Evolutionary conservation across 2,329 filamentous ascomycete species (phyloP).

Genomic region (Chaetomium globosum): DNA sequence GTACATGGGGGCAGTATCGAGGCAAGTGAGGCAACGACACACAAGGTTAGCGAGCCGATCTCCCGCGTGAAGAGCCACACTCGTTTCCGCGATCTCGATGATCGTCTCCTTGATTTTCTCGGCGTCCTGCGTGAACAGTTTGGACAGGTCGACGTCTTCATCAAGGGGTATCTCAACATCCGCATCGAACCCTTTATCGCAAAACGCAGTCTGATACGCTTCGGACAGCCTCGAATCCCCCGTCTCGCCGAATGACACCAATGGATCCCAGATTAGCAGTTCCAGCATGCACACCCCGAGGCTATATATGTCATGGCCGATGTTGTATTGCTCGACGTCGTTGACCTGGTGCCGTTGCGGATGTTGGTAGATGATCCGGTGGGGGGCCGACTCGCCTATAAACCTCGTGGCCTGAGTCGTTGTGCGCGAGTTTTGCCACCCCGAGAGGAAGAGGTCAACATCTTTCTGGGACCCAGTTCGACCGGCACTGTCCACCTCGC

Average conservation of each 20-base stretch:
- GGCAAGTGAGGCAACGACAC: not conserved
- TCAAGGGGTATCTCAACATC: not conserved
- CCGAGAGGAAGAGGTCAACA: not conserved
- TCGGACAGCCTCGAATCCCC: not conserved
- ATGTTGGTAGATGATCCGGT: not conserved
- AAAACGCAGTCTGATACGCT: not conserved
- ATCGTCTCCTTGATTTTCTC: not conserved
- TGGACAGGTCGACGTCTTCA: not conserved
- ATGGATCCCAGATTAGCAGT: not conserved
- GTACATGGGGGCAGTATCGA: not conserved
- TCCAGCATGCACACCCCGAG: not conserved
- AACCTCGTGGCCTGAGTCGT: not conserved
- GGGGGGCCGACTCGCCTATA: not conserved
- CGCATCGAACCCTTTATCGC: not conserved
- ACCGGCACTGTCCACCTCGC: not conserved
- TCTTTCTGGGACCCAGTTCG: not conserved
- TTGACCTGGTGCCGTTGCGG: not conserved
- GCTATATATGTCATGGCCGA: not conserved
- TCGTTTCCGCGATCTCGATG: not conserved
- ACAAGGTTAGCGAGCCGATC: not conserved
- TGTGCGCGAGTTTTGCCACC: not conserved
- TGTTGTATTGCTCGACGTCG: not conserved
- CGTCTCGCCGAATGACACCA: not conserved
- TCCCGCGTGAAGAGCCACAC: not conserved
- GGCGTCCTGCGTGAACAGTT: not conserved